Evolutionary conservation across 768 basidiomycete genomes (phyloP).

Genomic region (Boletus subparvulus): DNA sequence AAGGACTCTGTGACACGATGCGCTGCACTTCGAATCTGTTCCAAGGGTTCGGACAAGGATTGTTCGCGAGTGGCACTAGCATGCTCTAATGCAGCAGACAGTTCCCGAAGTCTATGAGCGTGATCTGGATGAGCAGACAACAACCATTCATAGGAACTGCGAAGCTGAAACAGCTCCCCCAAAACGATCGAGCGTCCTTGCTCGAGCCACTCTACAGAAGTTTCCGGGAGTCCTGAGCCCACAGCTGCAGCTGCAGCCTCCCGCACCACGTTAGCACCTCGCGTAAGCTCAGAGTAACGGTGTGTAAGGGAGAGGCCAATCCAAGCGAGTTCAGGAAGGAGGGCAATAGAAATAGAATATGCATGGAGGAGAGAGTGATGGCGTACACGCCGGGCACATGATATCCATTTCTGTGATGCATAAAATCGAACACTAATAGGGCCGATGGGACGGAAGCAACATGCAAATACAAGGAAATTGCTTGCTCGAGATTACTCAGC

Average conservation of each 20-base stretch:
- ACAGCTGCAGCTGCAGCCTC: constrained; percentile 24
- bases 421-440: background rate
- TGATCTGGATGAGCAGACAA: background rate
- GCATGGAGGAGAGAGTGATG: constrained; percentile 16
- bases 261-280: constrained; percentile 13
- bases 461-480: too few species aligned
- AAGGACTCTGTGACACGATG: too few species aligned
- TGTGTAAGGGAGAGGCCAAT: constrained; percentile 13
- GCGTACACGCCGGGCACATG: background rate
- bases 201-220: constrained; percentile 18
- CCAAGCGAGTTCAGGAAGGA: constrained; percentile 20
- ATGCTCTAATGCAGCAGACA: background rate
- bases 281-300: constrained; percentile 14
- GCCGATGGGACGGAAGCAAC: too few species aligned
- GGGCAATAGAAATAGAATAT: constrained; percentile 16
- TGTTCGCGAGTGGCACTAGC: background rate
- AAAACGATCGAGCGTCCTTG: constrained; percentile 17
- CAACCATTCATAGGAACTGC: constrained; percentile 7
- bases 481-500: too few species aligned
- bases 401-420: constrained; percentile 7
- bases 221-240: background rate
- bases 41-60: too few species aligned
- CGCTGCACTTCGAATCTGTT: too few species aligned
- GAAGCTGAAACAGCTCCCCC: constrained; percentile 16
- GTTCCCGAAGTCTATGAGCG: background rate